A percentile compares a stretch with the other conserved stretches of the same genome.
phyloP scores from a whole-genome alignment of 306 rosid species.

The Casuarina cunninghamiana region DNA sequence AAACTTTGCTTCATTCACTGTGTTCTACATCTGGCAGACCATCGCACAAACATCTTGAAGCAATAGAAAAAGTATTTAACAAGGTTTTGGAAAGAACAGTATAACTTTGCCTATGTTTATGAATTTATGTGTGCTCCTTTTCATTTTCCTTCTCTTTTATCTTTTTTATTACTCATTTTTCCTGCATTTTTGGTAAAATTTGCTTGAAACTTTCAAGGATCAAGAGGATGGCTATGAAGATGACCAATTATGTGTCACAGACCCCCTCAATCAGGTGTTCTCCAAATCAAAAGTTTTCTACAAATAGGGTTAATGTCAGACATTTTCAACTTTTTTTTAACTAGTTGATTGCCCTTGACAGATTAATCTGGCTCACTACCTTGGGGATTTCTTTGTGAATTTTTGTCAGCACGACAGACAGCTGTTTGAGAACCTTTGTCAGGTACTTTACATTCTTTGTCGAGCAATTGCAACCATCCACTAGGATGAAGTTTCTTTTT shows the following conservation, averaged over 20 bases:
- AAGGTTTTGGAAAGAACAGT: slow-evolving; percentile 53
- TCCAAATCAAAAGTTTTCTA: not conserved
- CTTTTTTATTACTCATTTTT: not conserved
- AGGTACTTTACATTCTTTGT: slow-evolving; percentile 43
- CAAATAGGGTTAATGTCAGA: not conserved
- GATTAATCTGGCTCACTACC: slow-evolving; percentile 75
- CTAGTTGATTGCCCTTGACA: slow-evolving; percentile 32
- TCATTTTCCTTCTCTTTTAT: not conserved
- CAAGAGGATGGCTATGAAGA: slow-evolving; percentile 76
- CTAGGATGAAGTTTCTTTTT: not conserved
- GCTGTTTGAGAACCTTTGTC: slow-evolving; percentile 57
- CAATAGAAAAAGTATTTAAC: slow-evolving; percentile 73
- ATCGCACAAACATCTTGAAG: slow-evolving; percentile 73
- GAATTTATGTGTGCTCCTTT: slow-evolving; percentile 8
- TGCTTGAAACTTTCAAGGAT: slow-evolving; percentile 53
- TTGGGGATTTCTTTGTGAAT: slow-evolving; percentile 62
- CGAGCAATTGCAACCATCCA: slow-evolving; percentile 6
- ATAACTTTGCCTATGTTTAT: not conserved
- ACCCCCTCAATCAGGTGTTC: slow-evolving; percentile 85
- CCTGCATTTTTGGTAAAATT: slow-evolving; percentile 26
- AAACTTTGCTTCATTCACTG: slow-evolving; percentile 48
- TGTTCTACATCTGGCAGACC: slow-evolving; percentile 55
- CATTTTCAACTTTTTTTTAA: slow-evolving; percentile 3
- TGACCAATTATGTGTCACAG: slow-evolving; percentile 63
- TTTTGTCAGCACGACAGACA: slow-evolving; percentile 62